phyloP scores from a whole-genome alignment of 2,329 filamentous ascomycete genomes.

The Cladosporium sp. region DNA sequence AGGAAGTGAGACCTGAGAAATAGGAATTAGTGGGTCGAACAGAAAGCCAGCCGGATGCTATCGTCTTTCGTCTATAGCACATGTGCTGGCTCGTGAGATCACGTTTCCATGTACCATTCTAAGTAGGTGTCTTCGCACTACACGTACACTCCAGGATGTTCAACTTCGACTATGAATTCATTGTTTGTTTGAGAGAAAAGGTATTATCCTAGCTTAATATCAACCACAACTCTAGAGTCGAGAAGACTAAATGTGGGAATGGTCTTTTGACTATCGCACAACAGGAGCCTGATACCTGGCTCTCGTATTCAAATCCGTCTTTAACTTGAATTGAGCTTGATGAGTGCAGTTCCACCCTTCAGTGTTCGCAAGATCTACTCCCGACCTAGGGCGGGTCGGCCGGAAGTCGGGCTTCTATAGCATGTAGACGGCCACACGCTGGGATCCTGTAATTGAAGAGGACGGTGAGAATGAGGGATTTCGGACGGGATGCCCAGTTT shows the following conservation, averaged over 20 bases:
- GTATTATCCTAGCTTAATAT: not conserved
- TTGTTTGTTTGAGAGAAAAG: not conserved
- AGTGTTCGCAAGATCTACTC: not conserved
- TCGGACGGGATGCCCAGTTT: not conserved
- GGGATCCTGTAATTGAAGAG: not conserved
- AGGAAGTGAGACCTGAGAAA: no score
- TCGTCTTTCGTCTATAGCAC: no score
- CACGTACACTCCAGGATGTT: no score
- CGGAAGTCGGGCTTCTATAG: no score
- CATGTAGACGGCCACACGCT: no score
- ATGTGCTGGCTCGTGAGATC: no score
- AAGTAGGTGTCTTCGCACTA: no score
- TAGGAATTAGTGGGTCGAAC: no score
- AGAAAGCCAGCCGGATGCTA: no score
- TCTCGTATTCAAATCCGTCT: not conserved
- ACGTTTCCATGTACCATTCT: no score
- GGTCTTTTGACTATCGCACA: not conserved
- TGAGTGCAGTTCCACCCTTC: not conserved
- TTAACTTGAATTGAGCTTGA: not conserved
- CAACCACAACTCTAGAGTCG: not conserved
- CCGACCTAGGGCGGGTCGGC: not conserved
- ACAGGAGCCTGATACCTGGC: not conserved
- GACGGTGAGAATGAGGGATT: not conserved
- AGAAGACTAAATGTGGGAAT: not conserved
- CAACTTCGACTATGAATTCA: not conserved